Evolutionary conservation across 2,329 filamentous ascomycete species (phyloP), one percentile per base, ranked within the genome.

Genomic region (Fusarium sp.): DNA sequence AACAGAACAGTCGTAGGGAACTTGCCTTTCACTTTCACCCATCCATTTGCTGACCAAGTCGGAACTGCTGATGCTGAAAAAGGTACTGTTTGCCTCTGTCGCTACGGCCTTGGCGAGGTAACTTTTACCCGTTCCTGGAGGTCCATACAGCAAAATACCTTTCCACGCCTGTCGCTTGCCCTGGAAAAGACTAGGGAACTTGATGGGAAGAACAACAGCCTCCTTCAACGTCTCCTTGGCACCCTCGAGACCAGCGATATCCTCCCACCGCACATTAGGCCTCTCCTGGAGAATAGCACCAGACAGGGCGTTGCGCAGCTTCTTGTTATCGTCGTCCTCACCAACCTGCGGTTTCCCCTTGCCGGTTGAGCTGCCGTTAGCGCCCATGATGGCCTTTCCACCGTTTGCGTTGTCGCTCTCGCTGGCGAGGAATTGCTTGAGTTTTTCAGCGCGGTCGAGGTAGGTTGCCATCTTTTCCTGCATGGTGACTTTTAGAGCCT

Each of bases 11-110:
- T 33, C 32, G 42, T 14, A 18, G 49, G 37, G 23, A 20, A 35
- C 79, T 67, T 84, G 97, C 93, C 94, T 90, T 89, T 99, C 96
- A 86, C 93, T 97, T 83, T 99, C 96, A 85, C 96, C 96, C 96
- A 99, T 99, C 96, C 96, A 99, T 81, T 99, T 99, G 81, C 94
- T 97, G 67, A 99, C 96, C 81, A 99, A 82, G 80, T 99, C 96
- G 79, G 94, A 97, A 86, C 93, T 97, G 83, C 93, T 97, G 73
- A 99, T 95, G 78, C 94, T 98, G 88, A 99, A 99, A 81, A 99
- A 99, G 6, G 96, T 98, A 82, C 95, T 98, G 82, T 99, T 98
- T 64, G 96, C 96, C 83, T 99, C 96, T 20, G 96, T 99, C 57
- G 96, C 96, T 54, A 99, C 95, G 5, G 96, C 96, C 82, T 98